These are phyloP conservation scores for Lentinula boryana DNA, from an alignment of 768 basidiomycete genomes.

Conservation along the genomic window DNA sequence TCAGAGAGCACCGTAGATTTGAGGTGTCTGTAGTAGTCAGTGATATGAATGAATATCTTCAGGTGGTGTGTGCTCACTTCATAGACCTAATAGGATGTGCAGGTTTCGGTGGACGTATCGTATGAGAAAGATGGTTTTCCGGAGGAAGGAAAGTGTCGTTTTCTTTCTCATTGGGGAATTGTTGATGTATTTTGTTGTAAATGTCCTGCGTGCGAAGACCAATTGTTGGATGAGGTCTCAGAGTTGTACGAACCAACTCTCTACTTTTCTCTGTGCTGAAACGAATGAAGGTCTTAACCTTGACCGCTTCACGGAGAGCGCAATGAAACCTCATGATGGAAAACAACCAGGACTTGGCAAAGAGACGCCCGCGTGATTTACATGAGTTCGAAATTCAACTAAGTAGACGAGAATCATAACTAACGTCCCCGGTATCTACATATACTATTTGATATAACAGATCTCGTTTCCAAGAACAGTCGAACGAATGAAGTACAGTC, in stretches of 20 bases:
- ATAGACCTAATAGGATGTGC: constrained; percentile 14
- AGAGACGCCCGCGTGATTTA: background rate
- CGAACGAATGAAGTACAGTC: too few species aligned
- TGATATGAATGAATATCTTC: background rate
- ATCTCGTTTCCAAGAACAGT: too few species aligned
- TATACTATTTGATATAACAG: too few species aligned
- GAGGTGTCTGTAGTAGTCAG: constrained; percentile 10
- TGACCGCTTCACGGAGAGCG: background rate
- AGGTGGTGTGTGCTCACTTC: constrained; percentile 6
- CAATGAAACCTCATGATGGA: background rate
- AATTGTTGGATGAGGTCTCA: background rate
- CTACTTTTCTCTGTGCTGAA: constrained; percentile 1
- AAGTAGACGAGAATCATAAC: too few species aligned
- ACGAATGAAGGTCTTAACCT: background rate
- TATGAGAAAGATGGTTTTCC: background rate
- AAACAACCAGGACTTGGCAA: background rate
- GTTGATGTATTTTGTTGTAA: background rate
- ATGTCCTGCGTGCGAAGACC: constrained; percentile 1
- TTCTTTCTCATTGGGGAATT: background rate
- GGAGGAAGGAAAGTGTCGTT: background rate
- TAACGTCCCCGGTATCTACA: too few species aligned
- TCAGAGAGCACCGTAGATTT: constrained; percentile 13
- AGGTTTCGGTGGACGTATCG: background rate
- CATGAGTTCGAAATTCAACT: too few species aligned
- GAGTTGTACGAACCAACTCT: background rate